A percentile compares a stretch with the other conserved stretches of the same genome.
Evolutionary conservation across 768 basidiomycete species (phyloP).

Genomic region (Mycena leptocephala): DNA sequence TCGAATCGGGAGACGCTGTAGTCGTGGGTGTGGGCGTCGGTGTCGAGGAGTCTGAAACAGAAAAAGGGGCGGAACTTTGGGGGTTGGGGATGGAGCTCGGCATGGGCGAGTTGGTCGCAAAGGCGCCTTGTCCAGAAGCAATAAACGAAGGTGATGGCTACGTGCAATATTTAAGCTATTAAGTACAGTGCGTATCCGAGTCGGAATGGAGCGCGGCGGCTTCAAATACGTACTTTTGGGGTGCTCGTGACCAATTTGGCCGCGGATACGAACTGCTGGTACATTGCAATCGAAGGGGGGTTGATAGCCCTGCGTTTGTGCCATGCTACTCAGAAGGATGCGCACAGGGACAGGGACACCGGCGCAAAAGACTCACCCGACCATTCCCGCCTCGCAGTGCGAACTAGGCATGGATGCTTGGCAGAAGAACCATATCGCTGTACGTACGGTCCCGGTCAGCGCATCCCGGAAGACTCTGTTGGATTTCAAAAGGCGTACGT

Average conservation of each 20-base stretch:
- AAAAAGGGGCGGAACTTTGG: neutral
- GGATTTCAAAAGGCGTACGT: conserved; percentile 33
- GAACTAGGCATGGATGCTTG: conserved; percentile 50
- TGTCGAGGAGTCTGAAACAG: neutral
- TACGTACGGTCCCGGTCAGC: neutral
- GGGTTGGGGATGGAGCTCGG: conserved; percentile 18
- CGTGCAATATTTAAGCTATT: neutral
- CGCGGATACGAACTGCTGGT: conserved; percentile 42
- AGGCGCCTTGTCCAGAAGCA: conserved; percentile 52
- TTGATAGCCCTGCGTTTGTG: conserved; percentile 59
- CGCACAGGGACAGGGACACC: neutral
- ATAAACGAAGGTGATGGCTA: conserved; percentile 45
- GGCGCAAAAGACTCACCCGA: conserved; percentile 49
- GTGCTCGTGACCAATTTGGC: conserved; percentile 47
- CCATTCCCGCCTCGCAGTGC: conserved; percentile 59
- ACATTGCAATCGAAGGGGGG: conserved; percentile 47
- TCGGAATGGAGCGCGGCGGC: neutral
- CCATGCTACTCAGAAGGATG: neutral
- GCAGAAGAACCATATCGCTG: conserved; percentile 59
- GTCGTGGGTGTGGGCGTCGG: neutral
- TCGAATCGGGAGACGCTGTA: neutral
- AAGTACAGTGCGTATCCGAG: neutral
- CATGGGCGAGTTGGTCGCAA: conserved; percentile 46
- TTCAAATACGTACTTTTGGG: conserved; percentile 42
- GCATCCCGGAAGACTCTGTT: neutral